phyloP scores from a whole-genome alignment of 192 early-diverging fungal genomes.

The Umbelopsis sp. region DNA sequence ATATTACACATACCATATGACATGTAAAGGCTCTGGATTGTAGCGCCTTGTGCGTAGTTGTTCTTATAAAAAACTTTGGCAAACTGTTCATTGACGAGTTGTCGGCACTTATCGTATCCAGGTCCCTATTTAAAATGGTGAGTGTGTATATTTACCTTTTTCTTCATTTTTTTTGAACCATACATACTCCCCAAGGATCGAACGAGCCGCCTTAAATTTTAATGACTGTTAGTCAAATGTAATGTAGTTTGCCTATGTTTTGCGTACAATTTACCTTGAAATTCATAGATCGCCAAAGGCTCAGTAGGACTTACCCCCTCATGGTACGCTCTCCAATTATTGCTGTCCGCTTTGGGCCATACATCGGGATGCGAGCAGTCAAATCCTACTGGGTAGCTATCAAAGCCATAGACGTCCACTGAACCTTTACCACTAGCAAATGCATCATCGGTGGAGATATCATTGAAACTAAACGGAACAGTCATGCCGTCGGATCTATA shows the following conservation, averaged over 20 bases:
- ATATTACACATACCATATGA: constrained; percentile 50
- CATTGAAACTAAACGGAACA: constrained; percentile 18
- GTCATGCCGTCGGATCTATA: constrained; percentile 17
- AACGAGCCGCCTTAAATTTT: neutral
- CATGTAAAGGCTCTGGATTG: constrained; percentile 66
- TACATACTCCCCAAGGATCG: neutral
- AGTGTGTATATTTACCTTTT: neutral
- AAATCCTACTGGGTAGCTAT: constrained; percentile 19
- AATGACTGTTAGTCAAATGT: neutral
- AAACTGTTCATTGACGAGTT: constrained; percentile 14
- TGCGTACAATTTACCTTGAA: neutral
- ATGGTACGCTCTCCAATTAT: neutral
- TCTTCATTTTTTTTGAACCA: neutral
- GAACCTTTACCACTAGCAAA: neutral
- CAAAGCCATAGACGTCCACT: constrained; percentile 23
- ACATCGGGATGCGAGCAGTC: constrained; percentile 14
- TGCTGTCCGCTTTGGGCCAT: constrained; percentile 6
- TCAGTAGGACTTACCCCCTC: neutral
- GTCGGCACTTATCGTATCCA: constrained; percentile 11
- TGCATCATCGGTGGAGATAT: neutral
- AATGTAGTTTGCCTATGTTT: neutral
- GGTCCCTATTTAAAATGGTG: neutral
- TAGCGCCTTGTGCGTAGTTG: constrained; percentile 59
- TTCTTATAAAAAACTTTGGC: constrained; percentile 34
- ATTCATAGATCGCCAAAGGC: neutral